A percentile compares a stretch with the other conserved stretches of the same genome.
phyloP scores from a whole-genome alignment of 1,284 basidiomycete genomes.

The Schizophyllum amplum region DNA sequence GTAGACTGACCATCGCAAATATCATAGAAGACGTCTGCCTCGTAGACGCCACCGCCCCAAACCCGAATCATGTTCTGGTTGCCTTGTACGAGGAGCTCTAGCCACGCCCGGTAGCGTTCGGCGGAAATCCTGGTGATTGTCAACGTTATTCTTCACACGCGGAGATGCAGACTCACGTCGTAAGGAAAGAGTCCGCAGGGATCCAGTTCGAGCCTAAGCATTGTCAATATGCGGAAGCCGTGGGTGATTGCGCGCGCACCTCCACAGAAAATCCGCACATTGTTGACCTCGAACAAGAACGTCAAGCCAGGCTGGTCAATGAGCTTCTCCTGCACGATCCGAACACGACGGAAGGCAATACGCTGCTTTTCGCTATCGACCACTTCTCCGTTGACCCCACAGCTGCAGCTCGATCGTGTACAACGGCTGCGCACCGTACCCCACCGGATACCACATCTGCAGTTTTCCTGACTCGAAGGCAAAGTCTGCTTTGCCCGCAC shows the following conservation, averaged over 20 bases:
- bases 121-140: conserved; percentile 33
- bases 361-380: conserved; percentile 47
- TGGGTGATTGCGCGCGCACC: conserved; percentile 31
- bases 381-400: conserved; percentile 31
- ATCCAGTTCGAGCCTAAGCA: conserved; percentile 83
- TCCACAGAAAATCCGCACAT: conserved; percentile 80
- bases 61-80: conserved; percentile 81
- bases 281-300: conserved; percentile 88
- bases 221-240: not conserved
- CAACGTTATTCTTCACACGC: conserved; percentile 1
- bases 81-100: conserved; percentile 67
- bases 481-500: conserved; percentile 37
- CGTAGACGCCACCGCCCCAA: conserved; percentile 84
- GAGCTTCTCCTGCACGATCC: conserved; percentile 70
- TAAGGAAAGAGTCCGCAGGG: conserved; percentile 82
- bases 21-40: conserved; percentile 70
- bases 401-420: conserved; percentile 57
- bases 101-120: conserved; percentile 61
- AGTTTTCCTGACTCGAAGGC: conserved; percentile 43
- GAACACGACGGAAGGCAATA: conserved; percentile 70
- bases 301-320: conserved; percentile 68
- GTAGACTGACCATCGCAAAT: conserved; percentile 59
- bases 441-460: conserved; percentile 79
- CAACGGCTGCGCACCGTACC: conserved; percentile 72
- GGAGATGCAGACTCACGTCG: conserved; percentile 40